Evolutionary conservation across 2,329 filamentous ascomycete genomes (phyloP), one percentile per base, ranked within the genome.

Genomic region (Neofusicoccum ribis): DNA sequence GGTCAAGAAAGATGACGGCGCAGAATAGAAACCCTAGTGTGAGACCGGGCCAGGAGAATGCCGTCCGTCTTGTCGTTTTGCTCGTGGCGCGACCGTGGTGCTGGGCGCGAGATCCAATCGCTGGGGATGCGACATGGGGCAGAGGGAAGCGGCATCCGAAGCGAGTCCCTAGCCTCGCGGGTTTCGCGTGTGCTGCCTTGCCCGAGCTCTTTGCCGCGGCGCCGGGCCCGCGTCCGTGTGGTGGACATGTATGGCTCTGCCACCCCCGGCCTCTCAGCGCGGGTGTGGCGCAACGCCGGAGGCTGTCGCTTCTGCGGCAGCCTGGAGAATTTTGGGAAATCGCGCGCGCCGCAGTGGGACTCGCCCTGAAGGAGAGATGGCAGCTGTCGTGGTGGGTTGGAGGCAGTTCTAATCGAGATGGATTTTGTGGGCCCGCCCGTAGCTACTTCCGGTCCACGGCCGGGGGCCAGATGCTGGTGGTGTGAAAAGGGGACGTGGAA

Each of bases 251-350:
- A 31, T 31, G 27, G 27, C 27, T 31, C 27, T 39, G 23, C 49
- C 31, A n/a, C 14, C 17, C 52, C 52, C 12, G n/a, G n/a, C 14
- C 51, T 34, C 51, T 43, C 52, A 43, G 37, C 20, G 52, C 56
- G 56, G 56, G 56, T 60, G 56, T 60, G 56, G 56, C 56, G 56
- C 43, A 47, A 31, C 20, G 31, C 56, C 56, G 56, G 39, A 34
- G 34, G 11, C 43, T 60, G 27, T 31, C 27, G 27, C 27, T 31
- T 31, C 27, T 31, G 27, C 27, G 5, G 56, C 56, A 47, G 31
- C 23, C 11, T 60, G 56, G 56, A 47, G 43, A 36, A 37, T 60
- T 47, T 9, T 27, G 12, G 56, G n/a, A 47, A n/a, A 36, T 23
- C 11, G 27, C n/a, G 31, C 39, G 41, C 11, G 15, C 27, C 6